Evolutionary conservation across 345 rosid genomes (phyloP).

Genomic region (Eucalyptus brandiana): DNA sequence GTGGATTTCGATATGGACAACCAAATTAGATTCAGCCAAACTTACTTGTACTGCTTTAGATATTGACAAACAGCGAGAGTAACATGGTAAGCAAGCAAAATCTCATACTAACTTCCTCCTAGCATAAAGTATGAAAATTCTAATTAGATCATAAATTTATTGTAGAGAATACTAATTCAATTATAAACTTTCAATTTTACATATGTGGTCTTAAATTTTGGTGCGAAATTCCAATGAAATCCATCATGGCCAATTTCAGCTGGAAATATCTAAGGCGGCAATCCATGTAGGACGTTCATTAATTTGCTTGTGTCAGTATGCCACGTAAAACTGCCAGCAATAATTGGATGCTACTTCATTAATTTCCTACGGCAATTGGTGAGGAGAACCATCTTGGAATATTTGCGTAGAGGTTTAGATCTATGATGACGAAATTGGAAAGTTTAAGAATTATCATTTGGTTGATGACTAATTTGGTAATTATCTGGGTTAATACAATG

Average conservation of each 20-base stretch:
- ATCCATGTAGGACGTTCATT: neutral
- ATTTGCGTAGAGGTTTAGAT: neutral
- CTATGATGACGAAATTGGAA: accelerated
- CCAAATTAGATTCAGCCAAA: neutral
- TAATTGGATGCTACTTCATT: neutral
- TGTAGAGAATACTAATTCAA: accelerated
- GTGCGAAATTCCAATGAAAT: neutral
- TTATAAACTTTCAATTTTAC: no score
- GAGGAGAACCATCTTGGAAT: neutral
- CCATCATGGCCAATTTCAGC: no score
- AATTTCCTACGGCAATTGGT: accelerated
- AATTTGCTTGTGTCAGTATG: neutral
- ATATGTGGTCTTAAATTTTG: neutral
- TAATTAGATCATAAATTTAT: no score
- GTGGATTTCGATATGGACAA: no score
- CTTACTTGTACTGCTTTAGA: neutral
- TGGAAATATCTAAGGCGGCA: accelerated
- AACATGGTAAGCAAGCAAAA: neutral
- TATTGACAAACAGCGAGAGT: accelerated
- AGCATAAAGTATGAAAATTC: no score
- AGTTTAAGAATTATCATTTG: neutral
- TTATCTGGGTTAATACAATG: no score
- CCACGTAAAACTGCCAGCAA: accelerated
- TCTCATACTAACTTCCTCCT: neutral
- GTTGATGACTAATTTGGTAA: no score